Base-by-base conservation (phyloP, 1,284 basidiomycete genomes). In the Calocybe gambosa region DNA sequence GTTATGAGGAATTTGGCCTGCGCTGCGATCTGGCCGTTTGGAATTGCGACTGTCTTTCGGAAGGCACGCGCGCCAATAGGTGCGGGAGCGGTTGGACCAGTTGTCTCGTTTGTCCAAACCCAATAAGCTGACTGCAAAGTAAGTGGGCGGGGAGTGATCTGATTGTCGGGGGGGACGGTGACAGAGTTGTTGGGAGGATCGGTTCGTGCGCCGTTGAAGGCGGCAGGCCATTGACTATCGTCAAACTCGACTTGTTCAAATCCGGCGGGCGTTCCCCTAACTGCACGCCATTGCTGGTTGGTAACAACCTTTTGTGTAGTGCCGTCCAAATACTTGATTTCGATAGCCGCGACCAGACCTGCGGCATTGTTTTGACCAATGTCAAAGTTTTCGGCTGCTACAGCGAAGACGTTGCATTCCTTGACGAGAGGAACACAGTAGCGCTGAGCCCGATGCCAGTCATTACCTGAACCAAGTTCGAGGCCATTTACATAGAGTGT, bases 51-150 rank as follows among this genome's bases (percentile, higher is more conserved):
- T 7, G 53, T 59, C 43, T 56, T 60, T 28, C 59, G 58, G 57
- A 64, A 62, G 10, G 60, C 56, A n/a, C 61, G 55, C 5, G 47
- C 33, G 13, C 61, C 60, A 1, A 49, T 31, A 5, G 62, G 60
- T 2, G 60, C 58, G 19, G 7, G 46, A 2, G 50, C 50, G 4
- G 18, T 38, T n/a, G 49, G 42, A 7, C 34, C 39, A 3, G 9
- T 33, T 19, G 52, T 40, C 29, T 64, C 60, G 25, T 52, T 52
- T 3, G 61, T 61, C 62, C 60, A 63, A 13, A 62, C 61, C 58
- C 59, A 62, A 13, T 47, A 18, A 3, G 51, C 47, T 5, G 37
- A 39, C 13, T 44, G 45, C 19, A 50, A 39, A 31, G 47, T 46
- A 19, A 48, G 33, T 35, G 5, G 5, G 25, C 25, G 47, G 12